Conservation (phyloP, 164 flowering plant genomes). For the Buxus sempervirens region DNA sequence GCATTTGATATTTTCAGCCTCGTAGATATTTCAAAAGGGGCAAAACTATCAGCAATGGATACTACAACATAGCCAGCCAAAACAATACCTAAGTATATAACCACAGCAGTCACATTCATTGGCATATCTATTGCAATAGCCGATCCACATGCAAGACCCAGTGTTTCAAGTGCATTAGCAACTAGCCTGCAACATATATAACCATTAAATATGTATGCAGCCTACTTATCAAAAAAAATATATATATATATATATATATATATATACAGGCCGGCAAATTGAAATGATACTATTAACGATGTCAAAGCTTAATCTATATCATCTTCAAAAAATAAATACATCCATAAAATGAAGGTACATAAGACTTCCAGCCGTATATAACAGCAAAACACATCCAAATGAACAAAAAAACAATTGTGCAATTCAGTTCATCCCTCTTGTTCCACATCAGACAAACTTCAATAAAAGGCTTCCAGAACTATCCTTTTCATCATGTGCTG, state of each 20-base stretch:
- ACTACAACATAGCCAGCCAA: conserved; percentile 90
- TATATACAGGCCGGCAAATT: no score
- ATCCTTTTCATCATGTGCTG: background rate
- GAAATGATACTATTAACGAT: no score
- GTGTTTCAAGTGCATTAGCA: conserved; percentile 66
- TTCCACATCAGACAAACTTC: background rate
- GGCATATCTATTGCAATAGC: conserved; percentile 97
- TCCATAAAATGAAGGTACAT: background rate
- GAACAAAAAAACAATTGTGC: background rate
- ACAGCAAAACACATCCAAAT: background rate
- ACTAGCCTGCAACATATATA: conserved; percentile 62
- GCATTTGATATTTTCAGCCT: conserved; percentile 76
- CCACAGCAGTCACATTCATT: conserved; percentile 79
- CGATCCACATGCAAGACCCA: conserved; percentile 72
- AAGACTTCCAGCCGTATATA: background rate
- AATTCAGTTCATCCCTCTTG: background rate
- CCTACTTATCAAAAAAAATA: no score
- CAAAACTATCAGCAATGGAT: conserved; percentile 96
- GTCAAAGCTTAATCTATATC: no score
- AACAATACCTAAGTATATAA: conserved; percentile 82
- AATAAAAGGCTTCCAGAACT: background rate
- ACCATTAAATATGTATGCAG: no score
- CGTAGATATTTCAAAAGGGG: conserved; percentile 70
- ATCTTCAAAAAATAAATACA: no score
- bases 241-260: no score